Evolutionary conservation across 805 yeast genomes (phyloP).

Genomic region (Saccharomycopsis sp.): DNA sequence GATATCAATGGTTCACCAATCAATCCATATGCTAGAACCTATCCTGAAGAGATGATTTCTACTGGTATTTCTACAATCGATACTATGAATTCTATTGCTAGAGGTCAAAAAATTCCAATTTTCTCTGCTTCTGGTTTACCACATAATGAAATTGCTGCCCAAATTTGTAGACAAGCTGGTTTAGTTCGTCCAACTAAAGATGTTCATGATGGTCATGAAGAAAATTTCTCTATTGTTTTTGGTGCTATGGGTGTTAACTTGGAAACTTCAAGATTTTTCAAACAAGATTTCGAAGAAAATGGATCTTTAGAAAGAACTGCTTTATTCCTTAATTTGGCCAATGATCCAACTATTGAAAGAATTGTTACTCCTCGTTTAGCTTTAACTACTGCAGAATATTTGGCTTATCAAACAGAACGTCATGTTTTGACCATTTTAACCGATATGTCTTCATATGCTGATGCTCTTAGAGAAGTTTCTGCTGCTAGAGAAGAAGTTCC

Average conservation of each 20-base stretch:
- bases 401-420: constrained; percentile 98
- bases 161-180: constrained; percentile 99
- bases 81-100: constrained; percentile 98
- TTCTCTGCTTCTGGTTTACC: constrained; percentile 99
- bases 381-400: constrained; percentile 93
- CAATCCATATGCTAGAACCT: constrained; percentile 95
- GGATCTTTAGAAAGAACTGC: constrained; percentile 98
- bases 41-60: constrained; percentile 99
- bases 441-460: constrained; percentile 99
- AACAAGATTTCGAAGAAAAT: constrained; percentile 98
- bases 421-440: constrained; percentile 97
- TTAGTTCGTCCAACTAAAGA: constrained; percentile 98
- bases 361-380: constrained; percentile 99
- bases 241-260: constrained; percentile 99
- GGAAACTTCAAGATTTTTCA: constrained; percentile 97
- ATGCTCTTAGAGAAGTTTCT: constrained; percentile 98
- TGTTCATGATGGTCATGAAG: constrained; percentile 99
- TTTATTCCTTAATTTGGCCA: constrained; percentile 92
- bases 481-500: constrained; percentile 99
- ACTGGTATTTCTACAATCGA: constrained; percentile 98
- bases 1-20: constrained; percentile 99
- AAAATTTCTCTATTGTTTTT: constrained; percentile 95
- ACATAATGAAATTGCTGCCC: constrained; percentile 99
- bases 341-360: constrained; percentile 99
- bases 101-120: constrained; percentile 99